phyloP scores from a whole-genome alignment of 169 alveolate genomes.

The Eimeria tenella region DNA sequence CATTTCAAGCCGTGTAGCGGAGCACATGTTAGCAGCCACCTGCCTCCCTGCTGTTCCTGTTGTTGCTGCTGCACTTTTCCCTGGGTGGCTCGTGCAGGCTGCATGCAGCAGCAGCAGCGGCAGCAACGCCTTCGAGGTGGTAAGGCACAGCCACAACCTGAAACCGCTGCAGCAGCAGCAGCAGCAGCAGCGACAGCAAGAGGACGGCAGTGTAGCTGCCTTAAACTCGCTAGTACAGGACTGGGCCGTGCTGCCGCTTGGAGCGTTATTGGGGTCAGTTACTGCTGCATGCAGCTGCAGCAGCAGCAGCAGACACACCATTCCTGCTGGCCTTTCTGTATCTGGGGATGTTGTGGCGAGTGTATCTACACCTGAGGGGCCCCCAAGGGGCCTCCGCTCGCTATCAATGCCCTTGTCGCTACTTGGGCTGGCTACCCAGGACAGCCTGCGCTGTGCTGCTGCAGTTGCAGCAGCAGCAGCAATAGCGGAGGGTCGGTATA shows the following conservation, averaged over 20 bases:
- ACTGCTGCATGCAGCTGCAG: conserved; percentile 41
- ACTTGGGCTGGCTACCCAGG: neutral
- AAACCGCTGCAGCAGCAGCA: conserved; percentile 20
- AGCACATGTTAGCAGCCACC: conserved; percentile 66
- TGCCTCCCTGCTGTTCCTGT: conserved; percentile 29
- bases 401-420: neutral
- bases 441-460: conserved; percentile 37
- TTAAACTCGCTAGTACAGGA: neutral
- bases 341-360: conserved; percentile 6
- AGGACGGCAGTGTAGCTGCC: conserved; percentile 5
- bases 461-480: conserved; percentile 62
- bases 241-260: conserved; percentile 41
- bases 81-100: conserved; percentile 49
- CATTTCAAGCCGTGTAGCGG: conserved; percentile 9
- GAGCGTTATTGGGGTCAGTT: conserved; percentile 40
- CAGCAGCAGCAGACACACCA: conserved; percentile 67
- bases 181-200: conserved; percentile 51
- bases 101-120: conserved; percentile 51
- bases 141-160: conserved; percentile 23
- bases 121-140: conserved; percentile 51
- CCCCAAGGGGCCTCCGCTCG: conserved; percentile 51
- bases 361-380: conserved; percentile 56
- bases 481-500: conserved; percentile 7
- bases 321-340: neutral
- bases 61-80: conserved; percentile 61